Evolutionary conservation across 2,329 filamentous ascomycete genomes (phyloP), one percentile per base, ranked within the genome.

Genomic region (Epichloe coenophiala): DNA sequence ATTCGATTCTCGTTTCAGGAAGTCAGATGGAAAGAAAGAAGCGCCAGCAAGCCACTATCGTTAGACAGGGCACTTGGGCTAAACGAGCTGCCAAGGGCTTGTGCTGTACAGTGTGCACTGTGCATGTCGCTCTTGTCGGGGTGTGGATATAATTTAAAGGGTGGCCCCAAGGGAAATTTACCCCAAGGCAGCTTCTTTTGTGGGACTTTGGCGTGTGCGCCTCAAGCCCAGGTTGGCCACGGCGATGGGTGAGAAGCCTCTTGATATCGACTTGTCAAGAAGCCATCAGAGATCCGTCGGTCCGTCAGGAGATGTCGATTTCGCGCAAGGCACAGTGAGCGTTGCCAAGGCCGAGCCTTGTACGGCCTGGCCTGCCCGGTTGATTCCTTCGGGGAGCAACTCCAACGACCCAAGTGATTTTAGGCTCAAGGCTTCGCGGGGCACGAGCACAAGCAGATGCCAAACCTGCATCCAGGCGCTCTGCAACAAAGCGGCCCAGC

Each of bases 11-110:
- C 55, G 50, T 54, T 56, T 55, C 53, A 56, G 56, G 59, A 62
- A 62, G 57, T 53, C 59, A 54, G 56, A 58, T 59, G 17, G 17
- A 17, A 17, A 17, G 17, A 58, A 54, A 60, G 63, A 64, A 63
- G 58, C 53, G 51, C 56, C 52, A 54, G 51, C 48, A 51, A 55
- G 52, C 57, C 53, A 46, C 17, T 2, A 17, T 17, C n/a, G n/a
- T n/a, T n/a, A n/a, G 45, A 48, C 37, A 49, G 40, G 40, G 35
- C 33, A 15, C 38, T 35, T 31, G 41, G 41, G 40, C 40, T 44
- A 19, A 35, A 31, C 17, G 23, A 42, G 13, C 39, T 47, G 45
- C 21, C 45, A 31, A 31, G 27, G 27, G 27, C 27, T 31, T 9
- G 27, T 31, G 3, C 27, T 31, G 27, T 4, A 2, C 8, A 31